Percentiles rank a stretch among this genome's conserved stretches.
phyloP scores from a whole-genome alignment of 139 green algal genomes.

The Chlorella sorokiniana region DNA sequence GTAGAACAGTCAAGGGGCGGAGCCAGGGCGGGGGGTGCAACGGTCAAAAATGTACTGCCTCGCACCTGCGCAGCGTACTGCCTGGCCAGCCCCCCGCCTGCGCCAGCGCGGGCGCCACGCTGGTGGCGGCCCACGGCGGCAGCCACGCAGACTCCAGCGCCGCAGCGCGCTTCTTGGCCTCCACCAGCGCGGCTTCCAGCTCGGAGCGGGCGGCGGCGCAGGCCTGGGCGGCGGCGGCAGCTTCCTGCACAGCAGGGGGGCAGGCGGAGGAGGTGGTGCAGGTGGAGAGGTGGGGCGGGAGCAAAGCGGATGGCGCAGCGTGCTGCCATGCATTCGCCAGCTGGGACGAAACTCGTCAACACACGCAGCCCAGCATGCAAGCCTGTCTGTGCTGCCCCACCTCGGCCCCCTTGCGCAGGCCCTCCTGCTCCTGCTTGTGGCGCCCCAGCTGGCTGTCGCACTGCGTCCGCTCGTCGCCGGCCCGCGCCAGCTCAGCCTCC shows the following conservation, averaged over 20 bases:
- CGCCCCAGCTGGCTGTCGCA: slow-evolving; percentile 4
- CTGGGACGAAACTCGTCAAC: too few species aligned
- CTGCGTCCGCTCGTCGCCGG: too few species aligned
- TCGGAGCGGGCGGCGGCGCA: too few species aligned
- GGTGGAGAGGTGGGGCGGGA: neutral
- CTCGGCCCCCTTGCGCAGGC: too few species aligned
- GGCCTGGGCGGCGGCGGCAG: neutral
- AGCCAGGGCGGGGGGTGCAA: too few species aligned
- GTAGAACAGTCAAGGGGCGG: too few species aligned
- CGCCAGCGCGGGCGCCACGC: neutral
- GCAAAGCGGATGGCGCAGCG: too few species aligned
- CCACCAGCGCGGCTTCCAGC: neutral
- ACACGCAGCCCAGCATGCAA: too few species aligned
- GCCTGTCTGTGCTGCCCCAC: too few species aligned
- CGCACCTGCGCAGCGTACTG: slow-evolving; percentile 4
- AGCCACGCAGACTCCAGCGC: slow-evolving; percentile 14
- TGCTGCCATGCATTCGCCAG: too few species aligned
- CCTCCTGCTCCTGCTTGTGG: too few species aligned
- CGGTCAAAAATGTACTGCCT: neutral
- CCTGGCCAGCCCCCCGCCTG: neutral
- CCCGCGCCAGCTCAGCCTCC: slow-evolving; percentile 1
- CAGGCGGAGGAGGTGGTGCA: too few species aligned
- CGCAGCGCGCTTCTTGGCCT: neutral
- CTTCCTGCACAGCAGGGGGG: neutral
- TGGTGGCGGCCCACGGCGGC: slow-evolving; percentile 12